Evolutionary conservation across 106 monocot genomes (phyloP).

Genomic region (Gastrodia elata): DNA sequence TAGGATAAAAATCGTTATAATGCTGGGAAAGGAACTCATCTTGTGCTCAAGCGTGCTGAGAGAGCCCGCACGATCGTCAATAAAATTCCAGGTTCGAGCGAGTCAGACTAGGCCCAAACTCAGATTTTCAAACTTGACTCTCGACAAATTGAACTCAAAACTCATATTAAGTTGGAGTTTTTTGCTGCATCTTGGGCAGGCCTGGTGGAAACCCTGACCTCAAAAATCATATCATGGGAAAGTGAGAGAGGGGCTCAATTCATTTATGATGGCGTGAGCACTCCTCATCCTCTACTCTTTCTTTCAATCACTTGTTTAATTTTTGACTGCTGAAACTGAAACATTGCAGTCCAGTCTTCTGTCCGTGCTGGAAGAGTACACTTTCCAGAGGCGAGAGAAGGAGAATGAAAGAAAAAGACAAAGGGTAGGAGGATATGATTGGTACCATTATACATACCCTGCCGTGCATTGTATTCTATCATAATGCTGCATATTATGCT

Average conservation of each 20-base stretch:
- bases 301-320: no score
- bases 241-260: constrained; percentile 58
- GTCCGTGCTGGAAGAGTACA: constrained; percentile 75
- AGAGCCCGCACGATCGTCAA: constrained; percentile 66
- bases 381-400: constrained; percentile 50
- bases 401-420: constrained; percentile 63
- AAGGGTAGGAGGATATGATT: constrained; percentile 24
- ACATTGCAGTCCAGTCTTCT: constrained; percentile 38
- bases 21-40: constrained; percentile 65
- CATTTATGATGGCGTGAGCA: constrained; percentile 68
- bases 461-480: no score
- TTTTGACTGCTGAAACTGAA: background rate
- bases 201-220: constrained; percentile 42
- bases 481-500: background rate
- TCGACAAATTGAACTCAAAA: no score
- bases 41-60: constrained; percentile 53
- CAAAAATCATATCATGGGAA: constrained; percentile 72
- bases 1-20: constrained; percentile 88
- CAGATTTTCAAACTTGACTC: no score
- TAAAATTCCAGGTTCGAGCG: constrained; percentile 88
- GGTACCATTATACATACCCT: no score
- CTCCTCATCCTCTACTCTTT: background rate
- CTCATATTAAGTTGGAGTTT: no score
- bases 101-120: no score
- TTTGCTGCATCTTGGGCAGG: constrained; percentile 21